phyloP scores from a whole-genome alignment of 2,329 filamentous ascomycete genomes.

The Colletotrichum caudatum region DNA sequence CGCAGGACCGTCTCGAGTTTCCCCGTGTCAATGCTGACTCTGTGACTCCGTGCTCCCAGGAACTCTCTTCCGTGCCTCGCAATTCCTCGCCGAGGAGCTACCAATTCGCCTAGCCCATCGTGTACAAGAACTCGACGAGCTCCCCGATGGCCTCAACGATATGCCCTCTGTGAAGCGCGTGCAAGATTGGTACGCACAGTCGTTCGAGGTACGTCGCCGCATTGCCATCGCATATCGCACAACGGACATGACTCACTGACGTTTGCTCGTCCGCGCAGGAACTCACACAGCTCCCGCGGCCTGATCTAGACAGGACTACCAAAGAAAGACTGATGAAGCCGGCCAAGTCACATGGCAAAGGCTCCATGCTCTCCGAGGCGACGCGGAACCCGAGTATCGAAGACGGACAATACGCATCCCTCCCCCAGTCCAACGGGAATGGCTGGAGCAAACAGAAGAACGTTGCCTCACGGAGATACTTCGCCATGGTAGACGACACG shows the following conservation, averaged over 20 bases:
- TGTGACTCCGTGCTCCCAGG: slow-evolving; percentile 62
- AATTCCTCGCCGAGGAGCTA: slow-evolving; percentile 98
- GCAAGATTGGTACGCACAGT: slow-evolving; percentile 99
- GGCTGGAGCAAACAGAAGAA: slow-evolving; percentile 63
- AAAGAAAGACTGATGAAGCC: slow-evolving; percentile 83
- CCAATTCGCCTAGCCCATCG: slow-evolving; percentile 96
- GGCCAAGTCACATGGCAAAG: slow-evolving; percentile 65
- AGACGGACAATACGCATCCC: slow-evolving; percentile 79
- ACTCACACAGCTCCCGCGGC: slow-evolving; percentile 87
- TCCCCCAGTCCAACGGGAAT: slow-evolving; percentile 58
- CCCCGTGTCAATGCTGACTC: slow-evolving; percentile 5
- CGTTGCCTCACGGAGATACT: slow-evolving; percentile 78
- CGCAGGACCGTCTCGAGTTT: slow-evolving; percentile 1
- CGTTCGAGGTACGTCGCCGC: slow-evolving; percentile 84
- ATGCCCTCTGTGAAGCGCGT: slow-evolving; percentile 98
- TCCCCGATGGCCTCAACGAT: slow-evolving; percentile 95
- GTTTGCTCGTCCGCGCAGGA: slow-evolving; percentile 67
- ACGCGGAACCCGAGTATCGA: slow-evolving; percentile 91
- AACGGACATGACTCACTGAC: slow-evolving; percentile 34
- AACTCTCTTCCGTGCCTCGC: slow-evolving; percentile 95
- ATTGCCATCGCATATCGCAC: slow-evolving; percentile 24
- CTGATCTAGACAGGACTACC: slow-evolving; percentile 79
- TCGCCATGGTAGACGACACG: slow-evolving; percentile 89
- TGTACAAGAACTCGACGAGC: slow-evolving; percentile 90
- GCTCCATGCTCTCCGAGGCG: slow-evolving; percentile 80